Percentiles rank a stretch among this genome's conserved stretches.
Conservation (phyloP, 768 basidiomycete species). For the Peribolospora kevripleyi region DNA sequence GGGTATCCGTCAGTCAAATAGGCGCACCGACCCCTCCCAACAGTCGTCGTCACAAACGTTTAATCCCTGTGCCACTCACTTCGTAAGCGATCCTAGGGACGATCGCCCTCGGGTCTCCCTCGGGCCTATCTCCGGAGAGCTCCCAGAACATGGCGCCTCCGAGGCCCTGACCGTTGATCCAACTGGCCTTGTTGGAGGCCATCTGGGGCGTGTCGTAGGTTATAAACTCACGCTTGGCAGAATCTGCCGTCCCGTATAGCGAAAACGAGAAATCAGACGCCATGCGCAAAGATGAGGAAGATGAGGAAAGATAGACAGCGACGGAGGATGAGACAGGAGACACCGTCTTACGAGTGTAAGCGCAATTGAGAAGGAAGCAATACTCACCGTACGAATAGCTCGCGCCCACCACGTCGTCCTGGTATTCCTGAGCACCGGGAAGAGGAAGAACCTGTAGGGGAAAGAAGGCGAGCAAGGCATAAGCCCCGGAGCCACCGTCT, state of each 20-base stretch:
- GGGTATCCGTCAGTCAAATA: neutral
- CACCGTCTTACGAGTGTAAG: too few species aligned
- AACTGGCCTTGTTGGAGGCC: slow-evolving; percentile 45
- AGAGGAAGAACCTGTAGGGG: too few species aligned
- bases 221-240: slow-evolving; percentile 48
- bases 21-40: slow-evolving; percentile 30
- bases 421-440: too few species aligned
- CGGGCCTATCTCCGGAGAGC: slow-evolving; percentile 47
- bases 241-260: slow-evolving; percentile 14
- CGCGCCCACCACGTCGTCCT: too few species aligned
- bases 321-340: too few species aligned
- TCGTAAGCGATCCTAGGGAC: neutral
- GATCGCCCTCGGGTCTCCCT: slow-evolving; percentile 25
- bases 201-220: slow-evolving; percentile 53
- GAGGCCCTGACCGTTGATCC: slow-evolving; percentile 47
- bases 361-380: too few species aligned
- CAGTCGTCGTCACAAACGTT: slow-evolving; percentile 25
- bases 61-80: too few species aligned
- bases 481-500: too few species aligned
- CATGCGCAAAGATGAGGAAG: neutral
- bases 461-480: too few species aligned
- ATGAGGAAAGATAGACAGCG: slow-evolving; percentile 6
- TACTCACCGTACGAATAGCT: too few species aligned
- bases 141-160: slow-evolving; percentile 91
- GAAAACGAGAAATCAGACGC: neutral